Conservation (phyloP, 768 basidiomycete genomes). For the Leccinum pellstonianum region DNA sequence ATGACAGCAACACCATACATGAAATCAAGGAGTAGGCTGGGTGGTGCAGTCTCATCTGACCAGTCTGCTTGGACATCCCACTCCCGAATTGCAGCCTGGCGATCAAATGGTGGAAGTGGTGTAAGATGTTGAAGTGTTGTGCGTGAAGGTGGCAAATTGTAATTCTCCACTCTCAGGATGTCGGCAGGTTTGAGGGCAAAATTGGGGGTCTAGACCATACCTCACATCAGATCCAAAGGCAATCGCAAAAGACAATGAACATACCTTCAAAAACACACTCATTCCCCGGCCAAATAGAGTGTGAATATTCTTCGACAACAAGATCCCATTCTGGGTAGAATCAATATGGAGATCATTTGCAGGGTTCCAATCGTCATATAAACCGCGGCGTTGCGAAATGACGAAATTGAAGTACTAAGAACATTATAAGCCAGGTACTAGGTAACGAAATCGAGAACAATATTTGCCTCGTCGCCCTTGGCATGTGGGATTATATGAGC, state of each 20-base stretch:
- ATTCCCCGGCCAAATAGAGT: not conserved
- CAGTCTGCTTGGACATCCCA: not conserved
- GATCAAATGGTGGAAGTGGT: not conserved
- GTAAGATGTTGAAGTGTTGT: not conserved
- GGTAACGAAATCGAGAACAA: not conserved
- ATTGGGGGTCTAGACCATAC: not conserved
- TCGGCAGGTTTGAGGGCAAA: not conserved
- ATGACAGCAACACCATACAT: not conserved
- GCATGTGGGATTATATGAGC: not conserved
- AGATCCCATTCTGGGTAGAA: not conserved
- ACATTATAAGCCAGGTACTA: not conserved
- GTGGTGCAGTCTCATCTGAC: not conserved
- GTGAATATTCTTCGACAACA: not conserved
- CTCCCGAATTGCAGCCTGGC: not conserved
- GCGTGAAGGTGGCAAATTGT: not conserved
- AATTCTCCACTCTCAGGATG: not conserved
- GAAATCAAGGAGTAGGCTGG: not conserved
- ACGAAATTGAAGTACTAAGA: not conserved
- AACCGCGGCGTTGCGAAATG: not conserved
- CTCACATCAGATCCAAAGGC: not conserved
- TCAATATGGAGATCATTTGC: not conserved
- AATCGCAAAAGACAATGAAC: not conserved
- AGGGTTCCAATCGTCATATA: not conserved
- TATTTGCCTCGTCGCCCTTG: not conserved
- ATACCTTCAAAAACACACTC: not conserved